Conservation (phyloP, 208 protist species). For the Leishmania lainsoni region DNA sequence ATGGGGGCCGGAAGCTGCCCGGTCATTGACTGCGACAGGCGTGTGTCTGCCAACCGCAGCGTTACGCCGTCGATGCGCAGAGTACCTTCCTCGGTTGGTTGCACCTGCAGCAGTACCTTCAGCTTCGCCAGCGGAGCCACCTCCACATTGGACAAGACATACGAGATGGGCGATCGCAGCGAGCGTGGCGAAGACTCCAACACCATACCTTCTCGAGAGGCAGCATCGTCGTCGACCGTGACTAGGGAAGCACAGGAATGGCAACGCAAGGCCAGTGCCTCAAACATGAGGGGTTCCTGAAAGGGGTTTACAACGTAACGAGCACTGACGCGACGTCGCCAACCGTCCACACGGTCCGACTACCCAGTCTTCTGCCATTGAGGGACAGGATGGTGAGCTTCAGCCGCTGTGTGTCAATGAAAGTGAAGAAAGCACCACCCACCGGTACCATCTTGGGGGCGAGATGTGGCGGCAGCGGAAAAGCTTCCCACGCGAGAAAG, state of each 20-base stretch:
- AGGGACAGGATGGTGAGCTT: conserved; percentile 85
- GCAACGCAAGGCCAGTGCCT: conserved; percentile 63
- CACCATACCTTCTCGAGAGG: background rate
- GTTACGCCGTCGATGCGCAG: conserved; percentile 72
- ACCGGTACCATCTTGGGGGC: conserved; percentile 81
- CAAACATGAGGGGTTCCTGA: conserved; percentile 41
- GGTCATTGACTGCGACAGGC: conserved; percentile 40
- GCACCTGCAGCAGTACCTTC: conserved; percentile 66
- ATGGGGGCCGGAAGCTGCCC: conserved; percentile 42
- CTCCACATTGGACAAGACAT: conserved; percentile 57
- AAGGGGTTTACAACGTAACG: conserved; percentile 80
- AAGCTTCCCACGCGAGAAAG: conserved; percentile 67
- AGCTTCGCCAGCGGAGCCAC: conserved; percentile 52
- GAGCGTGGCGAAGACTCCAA: background rate
- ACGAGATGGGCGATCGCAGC: conserved; percentile 55
- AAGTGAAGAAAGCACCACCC: conserved; percentile 86
- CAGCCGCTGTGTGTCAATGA: conserved; percentile 84
- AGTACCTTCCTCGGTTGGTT: conserved; percentile 63
- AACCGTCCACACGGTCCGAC: conserved; percentile 82
- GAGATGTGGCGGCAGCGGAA: conserved; percentile 76
- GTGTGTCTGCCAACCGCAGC: conserved; percentile 41
- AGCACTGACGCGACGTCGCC: conserved; percentile 80
- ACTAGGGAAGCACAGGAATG: conserved; percentile 10
- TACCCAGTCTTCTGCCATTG: conserved; percentile 72
- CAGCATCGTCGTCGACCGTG: background rate